A percentile compares a stretch with the other conserved stretches of the same genome.
Evolutionary conservation across 1,284 basidiomycete species (phyloP).

Genomic region (Grifola frondosa): DNA sequence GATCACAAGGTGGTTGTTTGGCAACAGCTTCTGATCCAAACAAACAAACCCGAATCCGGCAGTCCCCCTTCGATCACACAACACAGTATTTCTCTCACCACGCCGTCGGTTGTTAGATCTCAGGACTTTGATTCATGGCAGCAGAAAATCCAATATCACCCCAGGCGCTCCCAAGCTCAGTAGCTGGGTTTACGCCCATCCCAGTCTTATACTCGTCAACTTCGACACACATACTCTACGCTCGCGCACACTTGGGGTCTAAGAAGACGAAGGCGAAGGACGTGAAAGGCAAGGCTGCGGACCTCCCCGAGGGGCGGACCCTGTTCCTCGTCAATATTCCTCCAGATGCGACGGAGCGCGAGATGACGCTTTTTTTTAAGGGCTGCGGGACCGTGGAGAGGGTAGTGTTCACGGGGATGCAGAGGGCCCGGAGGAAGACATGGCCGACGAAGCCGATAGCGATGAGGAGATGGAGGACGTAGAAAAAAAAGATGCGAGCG

Average conservation of each 20-base stretch:
- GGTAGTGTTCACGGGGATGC: slow-evolving; percentile 57
- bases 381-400: slow-evolving; percentile 74
- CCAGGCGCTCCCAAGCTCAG: slow-evolving; percentile 25
- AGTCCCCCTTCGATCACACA: too few species aligned
- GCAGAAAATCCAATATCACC: too few species aligned
- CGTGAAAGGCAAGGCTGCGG: slow-evolving; percentile 22
- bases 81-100: too few species aligned
- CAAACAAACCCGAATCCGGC: too few species aligned
- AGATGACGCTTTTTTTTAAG: slow-evolving; percentile 73
- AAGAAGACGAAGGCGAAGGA: slow-evolving; percentile 30
- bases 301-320: slow-evolving; percentile 68
- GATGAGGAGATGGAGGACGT: slow-evolving; percentile 42
- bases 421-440: slow-evolving; percentile 30
- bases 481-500: slow-evolving; percentile 30
- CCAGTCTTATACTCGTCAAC: slow-evolving; percentile 53
- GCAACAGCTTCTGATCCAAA: too few species aligned
- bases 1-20: too few species aligned
- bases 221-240: slow-evolving; percentile 64
- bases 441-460: slow-evolving; percentile 30
- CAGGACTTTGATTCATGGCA: too few species aligned
- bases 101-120: too few species aligned
- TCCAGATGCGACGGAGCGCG: slow-evolving; percentile 78
- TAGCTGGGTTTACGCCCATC: slow-evolving; percentile 59
- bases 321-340: slow-evolving; percentile 87
- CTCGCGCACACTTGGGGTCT: slow-evolving; percentile 51